A percentile compares a stretch with the other conserved stretches of the same genome.
Evolutionary conservation across 352 stramenopile genomes (phyloP).

Genomic region (Blastocystis sp.): DNA sequence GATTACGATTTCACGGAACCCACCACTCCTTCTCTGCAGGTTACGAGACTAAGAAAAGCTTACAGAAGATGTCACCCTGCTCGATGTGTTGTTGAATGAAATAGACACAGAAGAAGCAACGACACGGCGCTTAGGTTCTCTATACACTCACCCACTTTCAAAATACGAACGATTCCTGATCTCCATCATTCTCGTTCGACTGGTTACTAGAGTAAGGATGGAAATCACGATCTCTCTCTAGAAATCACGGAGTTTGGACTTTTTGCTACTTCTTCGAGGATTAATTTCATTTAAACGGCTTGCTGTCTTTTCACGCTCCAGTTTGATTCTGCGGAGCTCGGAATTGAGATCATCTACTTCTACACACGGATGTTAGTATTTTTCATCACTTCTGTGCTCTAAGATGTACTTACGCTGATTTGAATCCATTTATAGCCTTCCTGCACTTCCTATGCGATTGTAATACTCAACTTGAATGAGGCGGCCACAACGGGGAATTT

Average conservation of each 20-base stretch:
- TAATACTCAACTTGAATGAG: background rate
- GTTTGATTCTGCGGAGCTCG: constrained; percentile 4
- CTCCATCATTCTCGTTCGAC: background rate
- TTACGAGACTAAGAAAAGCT: background rate
- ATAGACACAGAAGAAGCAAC: constrained; percentile 7
- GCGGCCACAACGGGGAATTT: background rate
- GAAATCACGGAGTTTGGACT: background rate
- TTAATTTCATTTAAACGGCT: constrained; percentile 39
- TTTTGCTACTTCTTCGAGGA: background rate
- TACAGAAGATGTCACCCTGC: background rate
- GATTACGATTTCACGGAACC: constrained; percentile 14
- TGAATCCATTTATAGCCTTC: background rate
- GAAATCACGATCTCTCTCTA: constrained; percentile 33
- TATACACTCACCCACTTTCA: background rate
- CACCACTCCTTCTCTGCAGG: background rate
- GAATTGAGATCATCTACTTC: background rate
- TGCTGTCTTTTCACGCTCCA: constrained; percentile 34
- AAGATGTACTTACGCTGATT: background rate
- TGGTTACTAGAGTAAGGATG: background rate
- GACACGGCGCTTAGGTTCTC: constrained; percentile 28
- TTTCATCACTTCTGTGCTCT: background rate
- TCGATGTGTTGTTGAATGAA: background rate
- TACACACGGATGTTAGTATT: background rate
- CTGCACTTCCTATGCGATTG: background rate
- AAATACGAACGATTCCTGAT: background rate